Evolutionary conservation across 2,329 filamentous ascomycete species (phyloP), one percentile per base, ranked within the genome.

Genomic region (Aspergillus proliferans): DNA sequence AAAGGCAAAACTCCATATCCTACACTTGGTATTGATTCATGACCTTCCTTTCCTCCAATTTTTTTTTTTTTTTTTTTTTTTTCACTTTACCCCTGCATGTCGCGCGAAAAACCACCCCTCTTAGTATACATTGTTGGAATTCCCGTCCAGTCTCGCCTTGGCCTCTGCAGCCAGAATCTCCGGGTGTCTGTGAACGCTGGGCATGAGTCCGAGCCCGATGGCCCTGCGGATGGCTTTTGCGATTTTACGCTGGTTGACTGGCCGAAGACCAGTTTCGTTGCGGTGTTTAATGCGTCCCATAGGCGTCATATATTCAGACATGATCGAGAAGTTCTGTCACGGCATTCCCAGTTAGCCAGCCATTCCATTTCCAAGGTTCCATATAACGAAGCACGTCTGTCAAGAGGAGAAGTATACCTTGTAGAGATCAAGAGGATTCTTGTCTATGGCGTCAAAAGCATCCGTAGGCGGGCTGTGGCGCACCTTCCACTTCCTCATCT

Each of bases 141-240:
- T 48, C 52, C 50, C 51, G 46, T 65, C 61, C 56, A 62, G 53
- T 47, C 59, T 65, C 22, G 54, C 49, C 55, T 58, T 63, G 41
- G 63, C 50, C 44, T 70, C 64, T 12, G 56, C 52, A 4, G 76
- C 74, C 56, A 95, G 68, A 49, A 95, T 76, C 69, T 94, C 87
- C 3, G 93, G 93, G 72, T 98, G 93, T 57, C 78, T 76, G 74
- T 98, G 88, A 48, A 94, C 86, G 67, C 85, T 94, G 21, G 93
- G 93, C 79, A 97, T 90, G 52, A 97, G 76, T 14, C 93, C 93
- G 64, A 96, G 79, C 1, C 91, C 93, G 61, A 97, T 85, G 18
- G 88, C 86, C 59, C 93, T 81, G 57, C 93, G 79, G 61, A 98
- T 87, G 47, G 94, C 92, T 76, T 94, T 96, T 53, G 92, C 87